Evolutionary conservation across 768 basidiomycete genomes (phyloP).

Genomic region (Amylocystis lapponica): DNA sequence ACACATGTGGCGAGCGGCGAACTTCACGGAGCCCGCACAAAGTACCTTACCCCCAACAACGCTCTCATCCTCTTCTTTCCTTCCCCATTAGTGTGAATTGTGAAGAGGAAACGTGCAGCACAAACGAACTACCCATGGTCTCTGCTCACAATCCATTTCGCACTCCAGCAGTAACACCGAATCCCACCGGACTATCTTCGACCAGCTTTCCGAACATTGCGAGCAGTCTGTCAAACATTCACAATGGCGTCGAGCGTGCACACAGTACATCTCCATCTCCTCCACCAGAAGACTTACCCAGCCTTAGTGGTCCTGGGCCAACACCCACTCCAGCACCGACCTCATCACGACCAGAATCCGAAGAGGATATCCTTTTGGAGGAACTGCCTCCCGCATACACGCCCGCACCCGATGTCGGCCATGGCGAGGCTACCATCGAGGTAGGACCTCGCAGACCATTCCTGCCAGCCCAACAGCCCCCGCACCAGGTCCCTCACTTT

Average conservation of each 20-base stretch:
- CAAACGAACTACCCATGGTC: slow-evolving; percentile 9
- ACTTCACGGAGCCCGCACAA: no score
- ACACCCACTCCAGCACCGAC: background rate
- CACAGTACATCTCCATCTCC: background rate
- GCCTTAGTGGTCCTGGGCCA: background rate
- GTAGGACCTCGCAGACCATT: slow-evolving; percentile 61
- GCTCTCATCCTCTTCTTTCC: no score
- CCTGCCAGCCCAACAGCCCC: slow-evolving; percentile 40
- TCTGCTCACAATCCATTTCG: slow-evolving; percentile 29
- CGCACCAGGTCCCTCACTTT: slow-evolving; percentile 6
- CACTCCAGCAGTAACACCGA: slow-evolving; percentile 23
- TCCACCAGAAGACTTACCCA: background rate
- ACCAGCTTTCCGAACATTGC: background rate
- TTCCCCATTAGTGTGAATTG: no score
- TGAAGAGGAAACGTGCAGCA: no score
- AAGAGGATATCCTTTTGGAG: slow-evolving; percentile 31
- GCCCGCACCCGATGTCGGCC: slow-evolving; percentile 39
- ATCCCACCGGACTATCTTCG: slow-evolving; percentile 21
- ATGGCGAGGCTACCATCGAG: slow-evolving; percentile 60
- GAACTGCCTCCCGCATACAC: slow-evolving; percentile 72
- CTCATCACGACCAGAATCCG: slow-evolving; percentile 1
- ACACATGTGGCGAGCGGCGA: no score
- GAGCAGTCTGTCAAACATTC: background rate
- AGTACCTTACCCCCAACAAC: no score
- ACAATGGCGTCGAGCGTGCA: background rate